phyloP scores from a whole-genome alignment of 169 alveolate species.

The Eimeria sp. region DNA sequence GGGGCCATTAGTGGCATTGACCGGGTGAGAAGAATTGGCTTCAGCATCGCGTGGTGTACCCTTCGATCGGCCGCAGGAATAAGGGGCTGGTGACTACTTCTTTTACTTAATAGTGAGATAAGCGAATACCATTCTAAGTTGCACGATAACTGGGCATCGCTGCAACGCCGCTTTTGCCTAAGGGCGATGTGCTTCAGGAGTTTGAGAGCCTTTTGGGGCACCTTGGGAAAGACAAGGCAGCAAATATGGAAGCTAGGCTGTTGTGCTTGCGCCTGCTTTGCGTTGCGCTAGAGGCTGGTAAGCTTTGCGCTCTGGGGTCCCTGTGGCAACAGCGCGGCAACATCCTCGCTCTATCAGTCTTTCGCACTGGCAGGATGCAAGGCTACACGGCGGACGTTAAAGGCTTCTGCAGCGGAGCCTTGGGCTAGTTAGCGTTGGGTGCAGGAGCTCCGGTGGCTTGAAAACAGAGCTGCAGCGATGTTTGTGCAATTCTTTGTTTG shows the following conservation, averaged over 20 bases:
- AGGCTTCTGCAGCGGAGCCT: neutral
- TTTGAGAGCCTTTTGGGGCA: slow-evolving; percentile 37
- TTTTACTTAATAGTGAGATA: neutral
- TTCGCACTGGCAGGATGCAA: neutral
- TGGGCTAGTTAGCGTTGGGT: neutral
- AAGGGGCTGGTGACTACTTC: neutral
- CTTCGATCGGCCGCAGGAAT: neutral
- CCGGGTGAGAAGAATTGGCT: slow-evolving; percentile 15
- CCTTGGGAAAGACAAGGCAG: slow-evolving; percentile 14
- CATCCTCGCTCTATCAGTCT: neutral
- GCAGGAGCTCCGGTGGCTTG: neutral
- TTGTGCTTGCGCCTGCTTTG: slow-evolving; percentile 43
- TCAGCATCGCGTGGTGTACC: neutral
- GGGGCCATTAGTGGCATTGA: slow-evolving; percentile 40
- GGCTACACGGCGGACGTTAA: neutral
- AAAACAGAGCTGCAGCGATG: slow-evolving; percentile 4
- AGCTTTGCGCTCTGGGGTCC: neutral
- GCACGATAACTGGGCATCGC: neutral
- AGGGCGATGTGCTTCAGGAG: neutral
- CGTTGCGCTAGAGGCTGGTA: slow-evolving; percentile 56
- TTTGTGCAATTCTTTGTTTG: neutral
- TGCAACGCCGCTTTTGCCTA: neutral
- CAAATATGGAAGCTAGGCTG: slow-evolving; percentile 37
- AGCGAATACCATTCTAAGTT: neutral
- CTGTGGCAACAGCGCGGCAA: neutral